phyloP scores from a whole-genome alignment of 139 green algal genomes.

The Asterochloris sp. region DNA sequence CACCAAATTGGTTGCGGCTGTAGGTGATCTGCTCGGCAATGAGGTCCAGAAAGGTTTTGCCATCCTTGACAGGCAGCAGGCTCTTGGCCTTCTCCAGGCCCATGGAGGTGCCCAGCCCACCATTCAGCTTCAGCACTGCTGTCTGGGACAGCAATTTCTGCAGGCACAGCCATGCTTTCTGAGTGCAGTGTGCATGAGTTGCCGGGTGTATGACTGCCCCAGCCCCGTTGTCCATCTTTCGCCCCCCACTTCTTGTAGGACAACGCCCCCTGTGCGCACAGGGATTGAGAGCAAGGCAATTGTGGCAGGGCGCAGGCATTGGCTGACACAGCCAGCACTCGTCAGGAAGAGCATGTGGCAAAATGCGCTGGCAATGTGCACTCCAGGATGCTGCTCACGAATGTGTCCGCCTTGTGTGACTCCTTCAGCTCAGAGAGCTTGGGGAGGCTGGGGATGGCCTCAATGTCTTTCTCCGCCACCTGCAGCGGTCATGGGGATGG shows the following conservation, averaged over 20 bases:
- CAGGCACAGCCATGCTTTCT: not conserved
- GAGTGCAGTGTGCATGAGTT: not conserved
- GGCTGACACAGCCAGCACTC: no score
- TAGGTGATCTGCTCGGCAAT: conserved; percentile 90
- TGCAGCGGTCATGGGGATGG: conserved; percentile 25
- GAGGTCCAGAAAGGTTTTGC: conserved; percentile 93
- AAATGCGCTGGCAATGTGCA: no score
- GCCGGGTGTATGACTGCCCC: no score
- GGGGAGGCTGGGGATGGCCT: conserved; percentile 61
- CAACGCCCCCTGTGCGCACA: no score
- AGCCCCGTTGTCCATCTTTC: no score
- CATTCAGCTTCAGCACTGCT: conserved; percentile 92
- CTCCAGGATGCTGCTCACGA: conserved; percentile 28
- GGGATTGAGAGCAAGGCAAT: no score
- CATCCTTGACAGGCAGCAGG: conserved; percentile 81
- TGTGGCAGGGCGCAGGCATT: no score
- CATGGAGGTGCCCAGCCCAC: conserved; percentile 89
- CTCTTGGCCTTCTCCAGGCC: conserved; percentile 91
- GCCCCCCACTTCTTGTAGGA: no score
- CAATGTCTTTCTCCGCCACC: conserved; percentile 72
- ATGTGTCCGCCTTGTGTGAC: conserved; percentile 23
- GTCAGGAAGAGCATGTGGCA: no score
- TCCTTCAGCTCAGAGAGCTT: conserved; percentile 43
- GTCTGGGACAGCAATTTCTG: conserved; percentile 70
- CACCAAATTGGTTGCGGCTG: conserved; percentile 61